A percentile compares a stretch with the other conserved stretches of the same genome.
These are phyloP conservation scores for Aspergillus kassunensis DNA, from an alignment of 495 filamentous ascomycete species.

Conservation along the genomic window DNA sequence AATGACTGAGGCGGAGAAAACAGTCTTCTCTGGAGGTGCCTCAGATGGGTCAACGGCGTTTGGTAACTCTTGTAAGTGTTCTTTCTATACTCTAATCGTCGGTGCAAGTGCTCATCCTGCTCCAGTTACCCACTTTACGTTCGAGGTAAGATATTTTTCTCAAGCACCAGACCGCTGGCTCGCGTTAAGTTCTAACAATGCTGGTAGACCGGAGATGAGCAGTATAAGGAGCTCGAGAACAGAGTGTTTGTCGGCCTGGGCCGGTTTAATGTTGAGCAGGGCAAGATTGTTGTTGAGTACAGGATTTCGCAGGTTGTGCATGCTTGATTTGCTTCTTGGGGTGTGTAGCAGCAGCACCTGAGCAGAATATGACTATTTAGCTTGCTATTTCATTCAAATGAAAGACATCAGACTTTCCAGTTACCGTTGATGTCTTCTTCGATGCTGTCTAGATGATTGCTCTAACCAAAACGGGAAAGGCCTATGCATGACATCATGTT, in stretches of 20 bases:
- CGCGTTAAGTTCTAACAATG: not conserved
- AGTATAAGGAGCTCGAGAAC: constrained; percentile 47
- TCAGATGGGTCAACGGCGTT: constrained; percentile 50
- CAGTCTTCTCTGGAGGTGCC: constrained; percentile 40
- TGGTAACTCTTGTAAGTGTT: constrained; percentile 54
- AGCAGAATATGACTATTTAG: not conserved
- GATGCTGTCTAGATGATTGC: too few species aligned
- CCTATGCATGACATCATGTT: too few species aligned
- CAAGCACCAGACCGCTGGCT: not conserved
- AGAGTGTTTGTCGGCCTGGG: constrained; percentile 54
- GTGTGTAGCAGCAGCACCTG: not conserved
- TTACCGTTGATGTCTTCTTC: too few species aligned
- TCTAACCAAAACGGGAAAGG: too few species aligned
- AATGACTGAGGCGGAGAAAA: constrained; percentile 30
- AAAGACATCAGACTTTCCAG: too few species aligned
- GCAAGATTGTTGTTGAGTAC: constrained; percentile 56
- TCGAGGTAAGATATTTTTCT: constrained; percentile 34
- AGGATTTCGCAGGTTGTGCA: constrained; percentile 51
- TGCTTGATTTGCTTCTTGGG: constrained; percentile 11
- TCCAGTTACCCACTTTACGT: constrained; percentile 49
- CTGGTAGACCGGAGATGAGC: constrained; percentile 40
- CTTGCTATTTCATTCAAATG: not conserved
- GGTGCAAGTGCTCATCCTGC: not conserved
- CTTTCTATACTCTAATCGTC: not conserved
- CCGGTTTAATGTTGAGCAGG: constrained; percentile 49